Evolutionary conservation across 2,329 filamentous ascomycete species (phyloP), one percentile per base, ranked within the genome.

Genomic region (Paramyrothecium sp.): DNA sequence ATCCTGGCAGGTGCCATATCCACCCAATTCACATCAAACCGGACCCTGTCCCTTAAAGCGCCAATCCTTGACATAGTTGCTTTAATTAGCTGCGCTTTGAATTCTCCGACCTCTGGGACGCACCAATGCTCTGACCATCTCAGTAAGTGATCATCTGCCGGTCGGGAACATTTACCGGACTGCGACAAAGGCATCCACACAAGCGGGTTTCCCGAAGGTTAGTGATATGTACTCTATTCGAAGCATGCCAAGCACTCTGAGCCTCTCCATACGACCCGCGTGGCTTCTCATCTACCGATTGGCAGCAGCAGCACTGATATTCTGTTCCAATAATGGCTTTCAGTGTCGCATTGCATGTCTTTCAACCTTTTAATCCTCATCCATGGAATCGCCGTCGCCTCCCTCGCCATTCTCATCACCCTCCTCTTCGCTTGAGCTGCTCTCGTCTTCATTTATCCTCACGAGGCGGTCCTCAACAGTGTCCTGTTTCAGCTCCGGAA

Each of bases 401-500:
- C 83, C 81, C 56, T 85, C 80, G 47, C 82, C 81, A 75, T 82
- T 85, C 2, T 79, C 82, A 44, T 82, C 80, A 1, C 73, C 75
- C 33, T 75, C 75, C 54, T 83, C 85, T 47, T 88, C 86, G 51
- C 83, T 83, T 58, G 86, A 86, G 53, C 89, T 89, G 63, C 87
- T 89, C 60, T 87, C 86, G 55, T 88, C 82, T 50, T 88, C 83
- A 38, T 84, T 81, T 51, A 96, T 81, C 1, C 89, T 90, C 5
- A 98, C 85, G 51, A 95, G 78, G 57, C 91, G 85, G 74, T 99
- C 94, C 71, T 86, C 82, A 22, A 87, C 85, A 17, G 81, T 86
- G 52, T 85, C 85, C 7, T 80, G 75, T 60, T 80, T 70, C 62
- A 67, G 82, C 57, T 94, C 81, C 57, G 75, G 74, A 11, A 79